Evolutionary conservation across 495 filamentous ascomycete genomes (phyloP), one percentile per base, ranked within the genome.

Genomic region (Lasiosphaeris hirsuta): DNA sequence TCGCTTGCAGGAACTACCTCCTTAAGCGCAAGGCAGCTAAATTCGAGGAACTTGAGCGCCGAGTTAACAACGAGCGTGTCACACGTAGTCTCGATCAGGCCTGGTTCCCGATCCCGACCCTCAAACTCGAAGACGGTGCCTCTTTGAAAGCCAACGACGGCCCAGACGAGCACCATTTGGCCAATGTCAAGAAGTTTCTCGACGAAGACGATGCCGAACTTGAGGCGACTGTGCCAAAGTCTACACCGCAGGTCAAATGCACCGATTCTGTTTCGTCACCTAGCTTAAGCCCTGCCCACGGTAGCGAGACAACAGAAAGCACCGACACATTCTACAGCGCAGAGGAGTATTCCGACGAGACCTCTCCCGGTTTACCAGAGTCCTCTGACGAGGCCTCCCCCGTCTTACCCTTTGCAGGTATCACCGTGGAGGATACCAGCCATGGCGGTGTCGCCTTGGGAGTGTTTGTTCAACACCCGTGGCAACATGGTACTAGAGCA

Each of bases 301-400:
- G 58, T 10, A 61, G 60, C 34, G 60, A 61, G 34, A 66, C 63
- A 3, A 60, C 59, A 11, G 34, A 18, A 0, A 53, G 53, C 23
- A 30, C 23, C 23, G 23, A 30, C 23, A 30, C 23, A 30, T 30
- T 30, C 23, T 30, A 30, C 23, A 30, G 23, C 23, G 5, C 23
- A 30, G 23, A 30, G 23, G 8, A 49, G 23, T 34, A 19, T 34
- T 36, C 35, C 19, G 10, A 34, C 19, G 8, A 13, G 46, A 34
- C 35, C 8, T 14, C 46, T 33, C 6, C 46, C 10, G 14, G 15
- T 13, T 33, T 49, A 23, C 30, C 43, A 19, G 8, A 49, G 23
- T 34, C 46, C 13, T 36, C 35, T 23, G 10, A 14, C 46, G 8
- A 13, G 46, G 13, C 33, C 18, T 14, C 46, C 46, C 6, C 46